Conservation (phyloP, 768 basidiomycete species). For the Hypholoma sublateritium region DNA sequence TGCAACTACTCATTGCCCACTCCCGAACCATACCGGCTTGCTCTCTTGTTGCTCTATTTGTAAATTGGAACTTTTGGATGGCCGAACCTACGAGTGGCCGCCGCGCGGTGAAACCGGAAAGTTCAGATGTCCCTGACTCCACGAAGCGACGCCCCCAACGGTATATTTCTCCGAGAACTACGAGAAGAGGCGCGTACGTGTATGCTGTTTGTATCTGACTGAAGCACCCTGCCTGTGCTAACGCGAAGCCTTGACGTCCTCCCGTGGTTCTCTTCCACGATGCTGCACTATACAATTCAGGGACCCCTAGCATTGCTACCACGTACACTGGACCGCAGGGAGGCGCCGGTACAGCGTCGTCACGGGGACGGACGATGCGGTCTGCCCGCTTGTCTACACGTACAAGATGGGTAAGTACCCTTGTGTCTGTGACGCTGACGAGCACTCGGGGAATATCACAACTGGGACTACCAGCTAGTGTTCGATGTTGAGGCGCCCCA, state of each 20-base stretch:
- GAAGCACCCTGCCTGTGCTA: too few species aligned
- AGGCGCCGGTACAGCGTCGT: not conserved
- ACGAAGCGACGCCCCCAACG: not conserved
- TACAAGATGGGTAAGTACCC: not conserved
- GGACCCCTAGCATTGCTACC: constrained; percentile 8
- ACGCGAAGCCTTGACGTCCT: constrained; percentile 6
- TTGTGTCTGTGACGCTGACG: not conserved
- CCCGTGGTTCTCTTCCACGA: constrained; percentile 5
- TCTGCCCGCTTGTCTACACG: not conserved
- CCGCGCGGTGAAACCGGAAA: too few species aligned
- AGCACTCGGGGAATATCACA: not conserved
- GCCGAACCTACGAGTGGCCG: too few species aligned
- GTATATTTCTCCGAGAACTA: not conserved
- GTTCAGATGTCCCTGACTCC: not conserved
- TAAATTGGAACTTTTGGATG: too few species aligned
- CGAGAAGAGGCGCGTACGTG: not conserved
- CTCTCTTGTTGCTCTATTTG: too few species aligned
- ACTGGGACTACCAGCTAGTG: constrained; percentile 9
- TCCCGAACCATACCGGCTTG: too few species aligned
- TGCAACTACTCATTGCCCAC: too few species aligned
- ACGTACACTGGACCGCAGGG: constrained; percentile 6
- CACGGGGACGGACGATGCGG: not conserved
- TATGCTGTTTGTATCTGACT: not conserved
- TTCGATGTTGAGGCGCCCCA: too few species aligned
- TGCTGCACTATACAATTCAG: constrained; percentile 9